phyloP scores from a whole-genome alignment of 805 yeast species.

The Sporopachydermia lactativora region DNA sequence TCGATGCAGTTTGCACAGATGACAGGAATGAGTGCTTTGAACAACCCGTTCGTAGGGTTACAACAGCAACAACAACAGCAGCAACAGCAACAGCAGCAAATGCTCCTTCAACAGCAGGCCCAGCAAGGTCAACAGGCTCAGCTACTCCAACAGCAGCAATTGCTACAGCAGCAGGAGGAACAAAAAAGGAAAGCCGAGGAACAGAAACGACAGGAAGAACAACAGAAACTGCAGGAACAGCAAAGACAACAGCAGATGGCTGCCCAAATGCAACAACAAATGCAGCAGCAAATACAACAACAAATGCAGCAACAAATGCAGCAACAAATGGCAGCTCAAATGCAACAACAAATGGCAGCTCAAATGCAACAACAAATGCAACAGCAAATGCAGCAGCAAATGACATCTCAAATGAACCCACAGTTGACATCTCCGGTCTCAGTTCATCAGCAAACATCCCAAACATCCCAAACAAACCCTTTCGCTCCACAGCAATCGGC shows the following conservation, averaged over 20 bases:
- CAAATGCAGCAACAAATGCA: conserved; percentile 9
- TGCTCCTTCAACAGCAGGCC: conserved; percentile 4
- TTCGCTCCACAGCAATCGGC: conserved; percentile 14
- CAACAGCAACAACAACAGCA: conserved; percentile 10
- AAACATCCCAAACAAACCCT: conserved; percentile 6
- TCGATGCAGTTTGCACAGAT: too few species aligned
- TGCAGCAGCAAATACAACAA: conserved; percentile 12
- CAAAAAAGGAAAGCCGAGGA: conserved; percentile 11
- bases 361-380: conserved; percentile 4
- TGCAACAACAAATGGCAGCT: conserved; percentile 4
- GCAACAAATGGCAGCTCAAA: conserved; percentile 6
- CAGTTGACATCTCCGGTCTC: conserved; percentile 6
- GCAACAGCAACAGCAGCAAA: conserved; percentile 12
- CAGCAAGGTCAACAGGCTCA: conserved; percentile 9
- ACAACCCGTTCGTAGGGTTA: too few species aligned
- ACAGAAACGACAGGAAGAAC: conserved; percentile 10
- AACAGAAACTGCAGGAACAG: conserved; percentile 8
- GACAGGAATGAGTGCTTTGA: too few species aligned
- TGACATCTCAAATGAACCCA: conserved; percentile 9
- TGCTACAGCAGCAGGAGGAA: conserved; percentile 7
- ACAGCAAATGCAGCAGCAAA: conserved; percentile 10
- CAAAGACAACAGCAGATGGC: conserved; percentile 5
- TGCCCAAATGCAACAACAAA: conserved; percentile 10
- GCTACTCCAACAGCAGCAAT: conserved; percentile 2
- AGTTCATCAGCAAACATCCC: conserved; percentile 8